phyloP scores from a whole-genome alignment of 495 filamentous ascomycete species.

The Articulospora tetracladia region DNA sequence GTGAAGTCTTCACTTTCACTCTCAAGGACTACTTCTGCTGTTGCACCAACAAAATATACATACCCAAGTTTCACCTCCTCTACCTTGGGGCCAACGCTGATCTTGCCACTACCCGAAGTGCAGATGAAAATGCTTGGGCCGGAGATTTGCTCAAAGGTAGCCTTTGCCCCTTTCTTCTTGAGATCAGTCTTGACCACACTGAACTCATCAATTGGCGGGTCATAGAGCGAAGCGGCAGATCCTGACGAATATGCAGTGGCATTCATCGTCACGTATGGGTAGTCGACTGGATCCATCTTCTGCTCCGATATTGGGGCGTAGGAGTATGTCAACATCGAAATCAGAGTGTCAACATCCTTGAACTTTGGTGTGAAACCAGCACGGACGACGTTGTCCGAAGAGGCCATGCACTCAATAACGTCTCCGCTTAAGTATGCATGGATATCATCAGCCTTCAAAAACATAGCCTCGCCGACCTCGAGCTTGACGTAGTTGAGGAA shows the following conservation, averaged over 20 bases:
- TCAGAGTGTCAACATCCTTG: slow-evolving; percentile 91
- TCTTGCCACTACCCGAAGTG: slow-evolving; percentile 73
- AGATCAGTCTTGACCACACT: slow-evolving; percentile 80
- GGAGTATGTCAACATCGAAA: slow-evolving; percentile 87
- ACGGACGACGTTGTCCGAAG: slow-evolving; percentile 95
- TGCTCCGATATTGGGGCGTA: slow-evolving; percentile 93
- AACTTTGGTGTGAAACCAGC: slow-evolving; percentile 98
- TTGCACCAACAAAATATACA: slow-evolving; percentile 92
- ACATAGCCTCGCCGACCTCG: slow-evolving; percentile 87
- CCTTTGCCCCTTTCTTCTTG: slow-evolving; percentile 66
- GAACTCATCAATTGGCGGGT: slow-evolving; percentile 97
- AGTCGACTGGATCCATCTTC: slow-evolving; percentile 82
- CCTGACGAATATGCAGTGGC: slow-evolving; percentile 69
- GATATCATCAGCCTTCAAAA: slow-evolving; percentile 92
- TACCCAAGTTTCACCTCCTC: slow-evolving; percentile 74
- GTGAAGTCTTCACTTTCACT: slow-evolving; percentile 63
- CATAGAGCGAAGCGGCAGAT: slow-evolving; percentile 70
- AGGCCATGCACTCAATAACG: slow-evolving; percentile 98
- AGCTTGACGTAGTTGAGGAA: slow-evolving; percentile 81
- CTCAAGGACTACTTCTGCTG: slow-evolving; percentile 78
- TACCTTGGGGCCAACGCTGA: slow-evolving; percentile 73
- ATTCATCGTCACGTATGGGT: slow-evolving; percentile 78
- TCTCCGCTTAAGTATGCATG: slow-evolving; percentile 96
- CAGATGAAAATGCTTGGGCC: slow-evolving; percentile 93
- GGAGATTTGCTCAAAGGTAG: slow-evolving; percentile 77